phyloP scores from a whole-genome alignment of 306 rosid species.

The Medicago lupulina region DNA sequence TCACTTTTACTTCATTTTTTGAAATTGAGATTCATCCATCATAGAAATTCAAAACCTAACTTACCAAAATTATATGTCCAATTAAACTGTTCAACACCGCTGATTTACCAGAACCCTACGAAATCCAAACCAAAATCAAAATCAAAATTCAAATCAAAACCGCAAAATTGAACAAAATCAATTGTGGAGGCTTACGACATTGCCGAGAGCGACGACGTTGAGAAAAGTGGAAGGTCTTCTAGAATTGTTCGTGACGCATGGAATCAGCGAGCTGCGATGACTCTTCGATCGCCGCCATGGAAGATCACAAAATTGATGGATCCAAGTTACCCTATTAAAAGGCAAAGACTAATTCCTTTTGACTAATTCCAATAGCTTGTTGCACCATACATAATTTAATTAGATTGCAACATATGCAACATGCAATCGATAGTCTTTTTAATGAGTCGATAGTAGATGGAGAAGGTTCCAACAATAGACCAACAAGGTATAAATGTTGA shows the following conservation, averaged over 20 bases:
- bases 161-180: neutral
- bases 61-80: conserved; percentile 96
- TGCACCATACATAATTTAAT: too few species aligned
- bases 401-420: too few species aligned
- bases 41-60: conserved; percentile 34
- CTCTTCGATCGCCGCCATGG: conserved; percentile 98
- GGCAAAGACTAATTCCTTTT: too few species aligned
- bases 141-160: conserved; percentile 29
- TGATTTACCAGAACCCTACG: conserved; percentile 94
- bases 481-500: too few species aligned
- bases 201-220: conserved; percentile 91
- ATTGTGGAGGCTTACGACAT: conserved; percentile 67
- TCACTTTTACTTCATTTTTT: neutral
- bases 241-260: conserved; percentile 84
- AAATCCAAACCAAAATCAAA: neutral
- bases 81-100: conserved; percentile 93
- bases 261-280: conserved; percentile 80
- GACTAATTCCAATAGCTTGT: too few species aligned
- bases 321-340: conserved; percentile 13
- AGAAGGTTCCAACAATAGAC: too few species aligned
- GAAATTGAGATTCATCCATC: neutral
- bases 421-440: too few species aligned
- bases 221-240: conserved; percentile 87
- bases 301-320: conserved; percentile 42
- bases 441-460: too few species aligned